Evolutionary conservation across 1,284 basidiomycete genomes (phyloP).

Genomic region (Ustilago lituana): DNA sequence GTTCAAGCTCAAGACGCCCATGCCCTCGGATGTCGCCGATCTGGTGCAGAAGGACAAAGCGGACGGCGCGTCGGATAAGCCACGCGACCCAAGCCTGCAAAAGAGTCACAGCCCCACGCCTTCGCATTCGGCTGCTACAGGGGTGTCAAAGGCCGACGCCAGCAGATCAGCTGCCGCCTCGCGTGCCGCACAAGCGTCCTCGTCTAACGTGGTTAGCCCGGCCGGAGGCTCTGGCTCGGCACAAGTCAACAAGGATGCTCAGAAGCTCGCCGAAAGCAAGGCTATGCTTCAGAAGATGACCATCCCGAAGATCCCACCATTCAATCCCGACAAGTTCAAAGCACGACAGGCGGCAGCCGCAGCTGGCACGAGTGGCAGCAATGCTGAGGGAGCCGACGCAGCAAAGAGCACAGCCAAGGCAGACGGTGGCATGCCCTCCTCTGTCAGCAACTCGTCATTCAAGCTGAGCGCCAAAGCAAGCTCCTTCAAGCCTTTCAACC

Average conservation of each 20-base stretch:
- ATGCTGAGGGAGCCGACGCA: constrained; percentile 14
- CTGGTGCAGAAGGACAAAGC: constrained; percentile 67
- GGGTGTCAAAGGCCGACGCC: constrained; percentile 24
- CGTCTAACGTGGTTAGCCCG: constrained; percentile 31
- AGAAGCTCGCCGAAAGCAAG: constrained; percentile 53
- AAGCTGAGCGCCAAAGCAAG: constrained; percentile 82
- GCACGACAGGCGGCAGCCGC: constrained; percentile 46
- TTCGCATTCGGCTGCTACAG: constrained; percentile 25
- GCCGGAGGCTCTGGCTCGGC: constrained; percentile 31
- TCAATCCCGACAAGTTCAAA: constrained; percentile 74
- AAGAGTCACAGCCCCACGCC: constrained; percentile 57
- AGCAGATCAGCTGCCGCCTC: constrained; percentile 28
- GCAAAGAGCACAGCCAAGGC: constrained; percentile 18
- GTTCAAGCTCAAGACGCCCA: constrained; percentile 96
- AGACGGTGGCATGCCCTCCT: constrained; percentile 24
- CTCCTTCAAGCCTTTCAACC: constrained; percentile 75
- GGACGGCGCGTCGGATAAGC: constrained; percentile 53
- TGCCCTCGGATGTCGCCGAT: constrained; percentile 91
- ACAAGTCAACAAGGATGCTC: constrained; percentile 19
- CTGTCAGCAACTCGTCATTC: constrained; percentile 71
- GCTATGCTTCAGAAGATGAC: constrained; percentile 69
- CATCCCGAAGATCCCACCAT: constrained; percentile 91
- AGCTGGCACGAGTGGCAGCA: constrained; percentile 13
- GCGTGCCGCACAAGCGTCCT: constrained; percentile 22
- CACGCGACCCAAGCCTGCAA: constrained; percentile 54